A percentile compares a stretch with the other conserved stretches of the same genome.
phyloP scores from a whole-genome alignment of 1,139 yeast species.

The Torulaspora pretoriensis region DNA sequence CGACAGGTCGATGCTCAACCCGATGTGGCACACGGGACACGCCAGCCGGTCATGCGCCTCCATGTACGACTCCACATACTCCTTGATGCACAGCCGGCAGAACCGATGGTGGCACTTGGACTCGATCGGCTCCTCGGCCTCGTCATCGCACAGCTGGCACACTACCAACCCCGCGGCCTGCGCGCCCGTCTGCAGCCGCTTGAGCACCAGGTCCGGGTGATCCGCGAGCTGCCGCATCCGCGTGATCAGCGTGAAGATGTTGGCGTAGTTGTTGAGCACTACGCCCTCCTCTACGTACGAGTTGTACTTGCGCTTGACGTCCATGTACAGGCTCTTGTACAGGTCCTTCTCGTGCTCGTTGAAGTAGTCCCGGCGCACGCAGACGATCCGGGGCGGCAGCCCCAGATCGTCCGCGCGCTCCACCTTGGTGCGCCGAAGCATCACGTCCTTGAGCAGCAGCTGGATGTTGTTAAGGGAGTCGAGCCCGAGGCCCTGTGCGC shows the following conservation, averaged over 20 bases:
- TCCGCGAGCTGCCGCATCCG: conserved; percentile 97
- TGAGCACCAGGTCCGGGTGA: conserved; percentile 91
- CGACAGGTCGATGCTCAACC: conserved; percentile 80
- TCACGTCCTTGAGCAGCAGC: conserved; percentile 63
- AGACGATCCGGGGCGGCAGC: conserved; percentile 89
- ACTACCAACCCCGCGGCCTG: conserved; percentile 60
- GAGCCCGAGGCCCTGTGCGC: conserved; percentile 75
- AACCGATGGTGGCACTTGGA: conserved; percentile 90
- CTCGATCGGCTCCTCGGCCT: conserved; percentile 95
- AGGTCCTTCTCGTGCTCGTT: conserved; percentile 93
- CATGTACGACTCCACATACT: conserved; percentile 77
- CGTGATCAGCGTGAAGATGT: conserved; percentile 89
- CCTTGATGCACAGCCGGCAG: conserved; percentile 87
- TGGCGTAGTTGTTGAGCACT: conserved; percentile 90
- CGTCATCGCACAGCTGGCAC: conserved; percentile 93
- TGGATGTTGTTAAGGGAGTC: conserved; percentile 76
- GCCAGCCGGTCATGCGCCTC: conserved; percentile 58
- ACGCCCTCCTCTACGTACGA: conserved; percentile 93
- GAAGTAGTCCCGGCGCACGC: conserved; percentile 76
- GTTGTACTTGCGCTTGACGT: conserved; percentile 74
- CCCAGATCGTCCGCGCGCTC: conserved; percentile 98
- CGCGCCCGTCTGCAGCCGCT: conserved; percentile 44
- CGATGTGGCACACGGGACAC: conserved; percentile 96
- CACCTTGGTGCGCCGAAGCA: conserved; percentile 90
- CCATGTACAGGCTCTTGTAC: conserved; percentile 81